Base-by-base conservation (phyloP, 352 stramenopile species). In the Phytophthora capsici region DNA sequence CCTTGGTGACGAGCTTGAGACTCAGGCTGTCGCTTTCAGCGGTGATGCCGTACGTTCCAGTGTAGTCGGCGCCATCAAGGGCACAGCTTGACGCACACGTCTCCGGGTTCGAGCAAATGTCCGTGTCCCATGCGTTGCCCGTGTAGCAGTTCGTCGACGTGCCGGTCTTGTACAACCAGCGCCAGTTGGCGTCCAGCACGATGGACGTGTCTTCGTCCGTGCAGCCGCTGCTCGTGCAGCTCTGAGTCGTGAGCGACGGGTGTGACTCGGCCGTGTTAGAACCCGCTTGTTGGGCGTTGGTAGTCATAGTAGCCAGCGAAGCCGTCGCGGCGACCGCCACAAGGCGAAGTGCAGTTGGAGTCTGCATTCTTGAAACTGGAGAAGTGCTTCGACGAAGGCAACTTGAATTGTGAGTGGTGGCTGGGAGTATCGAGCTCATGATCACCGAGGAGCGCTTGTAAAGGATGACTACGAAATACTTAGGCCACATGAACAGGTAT, bases 161-260 rank as follows among this genome's bases (percentile, higher is more conserved):
- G 53, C 65, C 71, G n/a, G 68, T 62, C 26, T 84, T 75, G 60
- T 88, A 69, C 22, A 87, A 43, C 78, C 73, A 86, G 58, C 82
- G 78, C 77, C 80, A 86, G 53, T 90, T 86, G 23, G 77, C 69
- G 44, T 89, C 82, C 2, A 90, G 56, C 55, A 88, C 82, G 45
- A 90, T 63, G 28, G 78, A 86, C 22, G 77, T 86, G 3, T 63
- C 40, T 40, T 78, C 63, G 14, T 68, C 55, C 1, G 55, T 69
- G 59, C 75, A 86, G 1, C 75, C 70, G 10, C 46, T 57, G 1
- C 50, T 48, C 4, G 48, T 62, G 25, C 77, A 75, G 49, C 55
- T 73, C 20, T 62, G 45, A 1, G 48, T 70, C 44, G 40, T 66
- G 9, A 89, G 57, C 17, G 79, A 30, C 8, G 82, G 82, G 52